Conservation (phyloP, 1,284 basidiomycete species). For the Ganoderma sp. region DNA sequence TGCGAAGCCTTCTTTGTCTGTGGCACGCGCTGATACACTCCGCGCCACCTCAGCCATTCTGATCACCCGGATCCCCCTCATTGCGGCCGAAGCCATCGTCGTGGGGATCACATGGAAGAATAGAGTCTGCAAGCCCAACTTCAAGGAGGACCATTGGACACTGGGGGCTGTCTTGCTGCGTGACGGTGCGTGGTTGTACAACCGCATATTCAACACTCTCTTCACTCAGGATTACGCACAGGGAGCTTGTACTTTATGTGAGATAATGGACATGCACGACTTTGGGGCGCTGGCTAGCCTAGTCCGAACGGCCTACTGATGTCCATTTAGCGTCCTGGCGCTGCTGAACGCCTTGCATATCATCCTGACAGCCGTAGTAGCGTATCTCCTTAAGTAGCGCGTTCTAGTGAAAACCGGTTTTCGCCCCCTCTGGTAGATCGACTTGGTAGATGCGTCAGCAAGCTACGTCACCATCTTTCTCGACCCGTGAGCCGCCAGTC, state of each 20-base stretch:
- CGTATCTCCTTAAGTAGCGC: neutral
- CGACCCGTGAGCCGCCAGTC: neutral
- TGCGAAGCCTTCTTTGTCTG: neutral
- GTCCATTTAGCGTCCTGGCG: neutral
- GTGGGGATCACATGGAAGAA: neutral
- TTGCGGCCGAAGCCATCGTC: neutral
- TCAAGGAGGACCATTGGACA: neutral
- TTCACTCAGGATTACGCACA: neutral
- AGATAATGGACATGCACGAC: neutral
- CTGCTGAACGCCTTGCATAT: neutral
- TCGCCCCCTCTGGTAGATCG: neutral
- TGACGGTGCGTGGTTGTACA: neutral
- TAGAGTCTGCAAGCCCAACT: neutral
- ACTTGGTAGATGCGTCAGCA: neutral
- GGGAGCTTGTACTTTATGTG: constrained; percentile 4
- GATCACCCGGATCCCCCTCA: neutral
- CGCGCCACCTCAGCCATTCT: neutral
- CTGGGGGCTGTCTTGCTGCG: neutral
- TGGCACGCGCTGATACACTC: neutral
- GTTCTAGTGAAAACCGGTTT: neutral
- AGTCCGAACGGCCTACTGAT: neutral
- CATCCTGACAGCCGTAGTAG: neutral
- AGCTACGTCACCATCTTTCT: neutral
- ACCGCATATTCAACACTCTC: no score
- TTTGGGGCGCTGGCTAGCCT: neutral